These are phyloP conservation scores for Tylopilus sp. DNA, from an alignment of 768 basidiomycete species.

Conservation along the genomic window DNA sequence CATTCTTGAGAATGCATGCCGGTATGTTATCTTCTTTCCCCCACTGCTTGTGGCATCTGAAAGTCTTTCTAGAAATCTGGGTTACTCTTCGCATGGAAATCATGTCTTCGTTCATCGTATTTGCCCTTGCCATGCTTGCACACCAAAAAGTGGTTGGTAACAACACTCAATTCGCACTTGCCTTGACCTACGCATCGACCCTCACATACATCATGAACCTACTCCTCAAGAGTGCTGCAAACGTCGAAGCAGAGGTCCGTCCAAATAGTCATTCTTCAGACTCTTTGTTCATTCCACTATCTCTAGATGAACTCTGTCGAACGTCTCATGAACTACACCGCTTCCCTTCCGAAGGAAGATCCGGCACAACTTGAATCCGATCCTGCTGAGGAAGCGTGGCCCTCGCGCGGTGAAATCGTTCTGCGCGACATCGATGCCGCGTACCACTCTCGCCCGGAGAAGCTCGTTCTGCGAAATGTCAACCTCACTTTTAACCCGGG, in stretches of 20 bases:
- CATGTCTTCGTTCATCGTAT: constrained; percentile 25
- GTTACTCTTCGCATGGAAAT: constrained; percentile 31
- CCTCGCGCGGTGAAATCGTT: constrained; percentile 57
- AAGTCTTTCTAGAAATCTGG: constrained; percentile 26
- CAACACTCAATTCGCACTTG: constrained; percentile 24
- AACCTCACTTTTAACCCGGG: constrained; percentile 62
- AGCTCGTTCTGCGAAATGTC: constrained; percentile 56
- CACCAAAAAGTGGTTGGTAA: constrained; percentile 24
- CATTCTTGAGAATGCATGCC: constrained; percentile 25
- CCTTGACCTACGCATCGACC: constrained; percentile 26
- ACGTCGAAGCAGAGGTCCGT: constrained; percentile 26
- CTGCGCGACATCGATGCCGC: constrained; percentile 60
- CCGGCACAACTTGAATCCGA: constrained; percentile 19
- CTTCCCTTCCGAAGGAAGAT: constrained; percentile 23
- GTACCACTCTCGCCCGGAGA: constrained; percentile 67
- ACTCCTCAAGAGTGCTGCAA: constrained; percentile 26
- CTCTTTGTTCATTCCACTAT: background rate
- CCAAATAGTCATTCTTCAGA: background rate
- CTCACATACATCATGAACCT: constrained; percentile 29
- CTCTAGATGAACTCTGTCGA: constrained; percentile 29
- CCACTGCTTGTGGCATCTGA: background rate
- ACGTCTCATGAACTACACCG: constrained; percentile 26
- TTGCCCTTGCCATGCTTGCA: constrained; percentile 26
- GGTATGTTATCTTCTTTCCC: constrained; percentile 12
- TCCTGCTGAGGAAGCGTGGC: constrained; percentile 21